Evolutionary conservation across 1,284 basidiomycete genomes (phyloP).

Genomic region (Anthracocystis walkeri): DNA sequence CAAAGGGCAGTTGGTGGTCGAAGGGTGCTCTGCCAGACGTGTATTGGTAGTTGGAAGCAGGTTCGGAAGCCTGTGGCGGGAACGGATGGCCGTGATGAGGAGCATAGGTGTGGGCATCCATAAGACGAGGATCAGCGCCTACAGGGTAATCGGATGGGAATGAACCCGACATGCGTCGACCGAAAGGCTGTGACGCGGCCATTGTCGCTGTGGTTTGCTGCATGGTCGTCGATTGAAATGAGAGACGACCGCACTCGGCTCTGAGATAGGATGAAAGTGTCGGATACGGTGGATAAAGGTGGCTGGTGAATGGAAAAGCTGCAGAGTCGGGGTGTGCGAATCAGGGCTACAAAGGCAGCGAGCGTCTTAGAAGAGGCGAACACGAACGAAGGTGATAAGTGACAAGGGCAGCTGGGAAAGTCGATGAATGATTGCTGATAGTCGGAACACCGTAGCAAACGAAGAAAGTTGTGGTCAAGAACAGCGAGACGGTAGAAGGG

Average conservation of each 20-base stretch:
- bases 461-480: not conserved
- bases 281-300: not conserved
- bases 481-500: not conserved
- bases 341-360: too few relatives aligned
- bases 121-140: constrained; percentile 29
- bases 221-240: constrained; percentile 7
- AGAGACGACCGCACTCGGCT: not conserved
- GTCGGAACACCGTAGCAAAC: not conserved
- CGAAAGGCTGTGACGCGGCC: constrained; percentile 23
- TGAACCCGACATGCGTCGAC: constrained; percentile 17
- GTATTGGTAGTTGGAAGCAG: constrained; percentile 26
- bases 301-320: too few relatives aligned
- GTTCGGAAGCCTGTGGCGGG: constrained; percentile 14
- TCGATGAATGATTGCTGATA: not conserved
- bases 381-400: too few relatives aligned
- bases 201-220: constrained; percentile 32
- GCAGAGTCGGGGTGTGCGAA: too few relatives aligned
- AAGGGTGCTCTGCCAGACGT: constrained; percentile 19
- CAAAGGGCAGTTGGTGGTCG: constrained; percentile 24
- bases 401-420: too few relatives aligned
- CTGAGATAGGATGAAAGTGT: not conserved
- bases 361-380: not conserved
- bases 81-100: constrained; percentile 12
- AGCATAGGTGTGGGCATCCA: constrained; percentile 11
- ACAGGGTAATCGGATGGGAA: constrained; percentile 15